A percentile compares a stretch with the other conserved stretches of the same genome.
These are phyloP conservation scores for Phyllostachys edulis DNA, from an alignment of 176 grass and related monocot genomes.

Conservation along the genomic window DNA sequence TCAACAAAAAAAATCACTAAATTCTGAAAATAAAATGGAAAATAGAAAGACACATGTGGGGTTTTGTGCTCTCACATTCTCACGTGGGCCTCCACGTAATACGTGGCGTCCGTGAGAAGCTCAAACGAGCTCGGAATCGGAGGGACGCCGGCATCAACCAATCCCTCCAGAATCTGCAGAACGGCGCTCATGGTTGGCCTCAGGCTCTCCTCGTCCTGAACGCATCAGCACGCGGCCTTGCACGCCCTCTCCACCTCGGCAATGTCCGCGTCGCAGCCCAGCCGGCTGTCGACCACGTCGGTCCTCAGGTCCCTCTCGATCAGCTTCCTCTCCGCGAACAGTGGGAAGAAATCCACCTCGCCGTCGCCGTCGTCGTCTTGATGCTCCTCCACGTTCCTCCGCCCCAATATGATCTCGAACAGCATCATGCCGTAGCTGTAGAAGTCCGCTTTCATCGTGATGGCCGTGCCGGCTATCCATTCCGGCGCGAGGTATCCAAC, in stretches of 20 bases:
- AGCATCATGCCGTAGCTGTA: neutral
- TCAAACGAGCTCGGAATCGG: neutral
- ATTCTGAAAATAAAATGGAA: too few relatives aligned
- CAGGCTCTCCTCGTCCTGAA: slow-evolving; percentile 40
- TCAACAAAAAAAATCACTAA: neutral
- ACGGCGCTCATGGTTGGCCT: slow-evolving; percentile 34
- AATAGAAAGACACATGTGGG: neutral
- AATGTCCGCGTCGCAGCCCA: slow-evolving; percentile 10
- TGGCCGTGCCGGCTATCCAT: neutral
- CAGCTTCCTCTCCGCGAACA: too few relatives aligned
- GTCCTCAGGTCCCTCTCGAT: too few relatives aligned
- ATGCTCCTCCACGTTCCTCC: slow-evolving; percentile 28
- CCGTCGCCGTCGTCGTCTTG: too few relatives aligned
- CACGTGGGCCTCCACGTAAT: neutral
- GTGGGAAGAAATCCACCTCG: too few relatives aligned
- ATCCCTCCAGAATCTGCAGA: too few relatives aligned
- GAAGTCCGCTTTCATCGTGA: neutral
- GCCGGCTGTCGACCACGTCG: slow-evolving; percentile 27
- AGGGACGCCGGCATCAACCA: too few relatives aligned
- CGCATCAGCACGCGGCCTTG: slow-evolving; percentile 59
- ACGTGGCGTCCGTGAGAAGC: neutral
- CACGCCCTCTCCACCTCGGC: slow-evolving; percentile 46
- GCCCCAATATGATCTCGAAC: neutral
- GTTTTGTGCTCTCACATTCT: neutral
- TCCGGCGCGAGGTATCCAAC: neutral